Evolutionary conservation across 1,139 yeast species (phyloP).

Genomic region (Candida mesenterica): DNA sequence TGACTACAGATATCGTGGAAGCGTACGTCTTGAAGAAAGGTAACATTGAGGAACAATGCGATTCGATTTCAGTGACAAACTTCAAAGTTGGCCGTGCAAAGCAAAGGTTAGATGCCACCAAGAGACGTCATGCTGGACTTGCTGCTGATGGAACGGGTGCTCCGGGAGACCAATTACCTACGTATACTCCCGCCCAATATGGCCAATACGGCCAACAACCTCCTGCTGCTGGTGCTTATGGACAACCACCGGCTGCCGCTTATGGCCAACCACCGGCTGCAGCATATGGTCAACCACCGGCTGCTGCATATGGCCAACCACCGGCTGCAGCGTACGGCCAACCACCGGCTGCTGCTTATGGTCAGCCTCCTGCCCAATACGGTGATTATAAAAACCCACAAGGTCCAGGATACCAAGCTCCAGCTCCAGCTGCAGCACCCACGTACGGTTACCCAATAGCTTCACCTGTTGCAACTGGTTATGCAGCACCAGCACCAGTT

Average conservation of each 20-base stretch:
- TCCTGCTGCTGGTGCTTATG: slow-evolving; percentile 17
- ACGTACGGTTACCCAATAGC: slow-evolving; percentile 22
- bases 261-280: slow-evolving; percentile 14
- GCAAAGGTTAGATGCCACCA: slow-evolving; percentile 76
- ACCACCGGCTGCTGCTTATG: slow-evolving; percentile 18
- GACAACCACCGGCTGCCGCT: slow-evolving; percentile 11
- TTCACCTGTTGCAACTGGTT: slow-evolving; percentile 15
- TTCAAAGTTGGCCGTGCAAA: slow-evolving; percentile 89
- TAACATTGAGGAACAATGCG: slow-evolving; percentile 84
- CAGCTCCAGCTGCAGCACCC: slow-evolving; percentile 17
- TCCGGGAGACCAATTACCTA: slow-evolving; percentile 17
- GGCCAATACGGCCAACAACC: slow-evolving; percentile 11
- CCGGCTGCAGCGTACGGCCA: no score
- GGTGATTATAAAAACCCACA: slow-evolving; percentile 4
- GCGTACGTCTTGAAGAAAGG: slow-evolving; percentile 83
- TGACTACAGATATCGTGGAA: slow-evolving; percentile 77
- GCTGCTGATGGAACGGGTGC: slow-evolving; percentile 27
- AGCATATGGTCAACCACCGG: slow-evolving; percentile 14
- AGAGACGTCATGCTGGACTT: slow-evolving; percentile 64
- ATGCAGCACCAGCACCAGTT: slow-evolving; percentile 17
- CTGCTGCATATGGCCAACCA: slow-evolving; percentile 15
- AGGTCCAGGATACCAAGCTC: slow-evolving; percentile 13
- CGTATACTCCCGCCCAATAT: slow-evolving; percentile 24
- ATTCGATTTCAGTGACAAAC: slow-evolving; percentile 81
- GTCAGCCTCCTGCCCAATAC: slow-evolving; percentile 12